phyloP scores from a whole-genome alignment of 306 rosid species.

The Pueraria montana region DNA sequence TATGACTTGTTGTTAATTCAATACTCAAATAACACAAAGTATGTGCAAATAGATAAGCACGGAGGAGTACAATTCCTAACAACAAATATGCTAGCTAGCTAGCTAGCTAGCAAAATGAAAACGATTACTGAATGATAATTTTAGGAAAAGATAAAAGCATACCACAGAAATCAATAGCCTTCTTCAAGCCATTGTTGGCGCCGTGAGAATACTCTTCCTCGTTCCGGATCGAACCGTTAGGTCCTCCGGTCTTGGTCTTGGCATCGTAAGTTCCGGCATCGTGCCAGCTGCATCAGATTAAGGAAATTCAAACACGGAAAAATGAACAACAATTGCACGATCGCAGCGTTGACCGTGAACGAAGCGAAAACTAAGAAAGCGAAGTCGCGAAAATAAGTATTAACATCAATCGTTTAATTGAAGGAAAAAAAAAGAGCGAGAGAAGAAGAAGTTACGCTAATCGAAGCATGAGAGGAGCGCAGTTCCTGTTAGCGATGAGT shows the following conservation, averaged over 20 bases:
- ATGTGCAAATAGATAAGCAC: neutral
- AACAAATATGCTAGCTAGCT: neutral
- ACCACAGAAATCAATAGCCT: slow-evolving; percentile 91
- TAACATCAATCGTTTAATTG: neutral
- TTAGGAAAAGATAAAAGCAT: neutral
- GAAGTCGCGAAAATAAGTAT: neutral
- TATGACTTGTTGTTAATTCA: neutral
- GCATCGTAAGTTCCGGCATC: slow-evolving; percentile 96
- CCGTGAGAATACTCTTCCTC: slow-evolving; percentile 89
- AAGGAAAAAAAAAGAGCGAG: neutral
- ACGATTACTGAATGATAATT: neutral
- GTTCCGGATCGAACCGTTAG: slow-evolving; percentile 89
- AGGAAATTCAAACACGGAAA: slow-evolving; percentile 1
- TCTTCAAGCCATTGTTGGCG: slow-evolving; percentile 85
- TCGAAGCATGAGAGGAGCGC: slow-evolving; percentile 97
- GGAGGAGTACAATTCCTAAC: neutral
- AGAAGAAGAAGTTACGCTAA: slow-evolving; percentile 65
- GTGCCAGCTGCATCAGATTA: slow-evolving; percentile 74
- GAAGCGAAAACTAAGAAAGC: neutral
- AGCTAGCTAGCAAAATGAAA: slow-evolving; percentile 21
- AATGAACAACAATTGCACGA: neutral
- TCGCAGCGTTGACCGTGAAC: slow-evolving; percentile 39
- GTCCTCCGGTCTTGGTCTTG: slow-evolving; percentile 81
- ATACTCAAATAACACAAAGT: slow-evolving; percentile 5
- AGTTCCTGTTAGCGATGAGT: slow-evolving; percentile 80